Conservation (phyloP, 768 basidiomycete genomes). For the Trametes sanguinea region DNA sequence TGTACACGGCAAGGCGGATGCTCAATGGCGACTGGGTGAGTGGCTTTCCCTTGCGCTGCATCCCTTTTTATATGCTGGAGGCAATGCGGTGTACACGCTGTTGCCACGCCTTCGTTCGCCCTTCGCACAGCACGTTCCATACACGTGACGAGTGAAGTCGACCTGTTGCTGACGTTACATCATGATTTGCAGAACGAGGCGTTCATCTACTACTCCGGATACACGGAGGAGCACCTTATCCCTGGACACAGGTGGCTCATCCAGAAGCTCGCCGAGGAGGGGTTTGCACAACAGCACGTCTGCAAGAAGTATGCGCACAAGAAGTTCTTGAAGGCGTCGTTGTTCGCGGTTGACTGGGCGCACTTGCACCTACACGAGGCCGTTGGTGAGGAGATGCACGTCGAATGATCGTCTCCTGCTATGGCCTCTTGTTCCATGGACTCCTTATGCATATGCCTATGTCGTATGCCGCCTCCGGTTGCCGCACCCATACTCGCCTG, state of each 20-base stretch:
- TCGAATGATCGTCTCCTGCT: conserved; percentile 38
- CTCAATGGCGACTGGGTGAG: conserved; percentile 95
- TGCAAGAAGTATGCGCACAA: conserved; percentile 97
- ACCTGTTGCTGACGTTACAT: conserved; percentile 30
- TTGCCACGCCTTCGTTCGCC: conserved; percentile 19
- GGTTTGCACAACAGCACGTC: conserved; percentile 83
- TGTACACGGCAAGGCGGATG: conserved; percentile 96
- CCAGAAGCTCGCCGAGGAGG: conserved; percentile 77
- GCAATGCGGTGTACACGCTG: conserved; percentile 18
- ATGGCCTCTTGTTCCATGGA: background rate
- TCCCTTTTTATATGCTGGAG: conserved; percentile 18
- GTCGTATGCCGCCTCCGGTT: conserved; percentile 13
- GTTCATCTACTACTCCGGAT: conserved; percentile 92
- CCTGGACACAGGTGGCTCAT: conserved; percentile 81
- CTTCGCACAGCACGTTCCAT: conserved; percentile 14
- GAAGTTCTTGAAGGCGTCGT: conserved; percentile 93
- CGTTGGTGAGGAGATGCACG: conserved; percentile 46
- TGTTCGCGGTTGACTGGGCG: conserved; percentile 78
- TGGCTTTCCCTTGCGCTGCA: conserved; percentile 28
- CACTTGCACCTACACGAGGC: conserved; percentile 45
- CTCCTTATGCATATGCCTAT: conserved; percentile 22
- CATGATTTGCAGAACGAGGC: conserved; percentile 66
- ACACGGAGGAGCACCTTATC: conserved; percentile 83
- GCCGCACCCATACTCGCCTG: conserved; percentile 5
- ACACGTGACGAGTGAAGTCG: conserved; percentile 28